Conservation (phyloP, 2,329 filamentous ascomycete genomes). For the Trichoderma brevicompactum region DNA sequence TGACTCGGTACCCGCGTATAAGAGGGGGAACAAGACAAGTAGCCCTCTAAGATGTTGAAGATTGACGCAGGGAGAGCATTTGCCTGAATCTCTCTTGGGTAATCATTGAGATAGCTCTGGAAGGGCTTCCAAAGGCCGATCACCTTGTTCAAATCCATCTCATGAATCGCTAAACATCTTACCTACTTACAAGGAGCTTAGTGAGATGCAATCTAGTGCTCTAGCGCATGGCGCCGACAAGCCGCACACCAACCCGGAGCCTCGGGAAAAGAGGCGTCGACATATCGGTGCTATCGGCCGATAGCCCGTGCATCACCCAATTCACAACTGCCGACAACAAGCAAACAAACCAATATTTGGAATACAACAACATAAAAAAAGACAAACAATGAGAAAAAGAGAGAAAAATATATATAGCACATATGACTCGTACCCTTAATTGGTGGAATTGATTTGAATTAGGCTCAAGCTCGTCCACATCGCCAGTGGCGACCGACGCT, state of each 20-base stretch:
- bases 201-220: neutral
- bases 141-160: too few species aligned
- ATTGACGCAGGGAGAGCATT: too few species aligned
- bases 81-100: too few species aligned
- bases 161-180: too few species aligned
- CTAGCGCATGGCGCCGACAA: neutral
- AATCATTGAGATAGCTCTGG: too few species aligned
- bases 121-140: too few species aligned
- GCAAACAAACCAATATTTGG: too few species aligned
- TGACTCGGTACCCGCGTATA: too few species aligned
- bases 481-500: neutral
- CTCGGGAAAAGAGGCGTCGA: neutral
- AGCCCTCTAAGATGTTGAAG: too few species aligned
- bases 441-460: neutral
- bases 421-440: neutral
- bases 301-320: neutral
- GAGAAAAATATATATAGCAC: neutral
- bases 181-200: too few species aligned
- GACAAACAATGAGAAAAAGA: too few species aligned
- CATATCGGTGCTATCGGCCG: constrained; percentile 14
- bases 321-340: neutral
- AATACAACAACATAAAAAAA: neutral
- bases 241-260: neutral
- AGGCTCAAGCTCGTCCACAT: neutral
- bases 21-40: too few species aligned